Evolutionary conservation across 2,329 filamentous ascomycete genomes (phyloP).

Genomic region (Beauveria rudraprayagi): DNA sequence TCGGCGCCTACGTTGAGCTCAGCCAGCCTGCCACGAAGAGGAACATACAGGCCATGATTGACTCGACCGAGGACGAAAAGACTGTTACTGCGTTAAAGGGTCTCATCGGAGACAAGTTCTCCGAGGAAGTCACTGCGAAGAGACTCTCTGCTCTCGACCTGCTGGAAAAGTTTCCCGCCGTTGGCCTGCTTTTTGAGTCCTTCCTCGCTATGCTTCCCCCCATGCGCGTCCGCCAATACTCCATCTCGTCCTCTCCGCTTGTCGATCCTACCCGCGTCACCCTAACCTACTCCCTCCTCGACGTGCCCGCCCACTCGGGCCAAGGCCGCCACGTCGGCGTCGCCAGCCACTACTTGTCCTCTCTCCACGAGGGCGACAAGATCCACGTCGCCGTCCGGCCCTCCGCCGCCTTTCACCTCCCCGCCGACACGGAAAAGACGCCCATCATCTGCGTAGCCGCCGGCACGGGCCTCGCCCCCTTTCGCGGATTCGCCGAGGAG

Average conservation of each 20-base stretch:
- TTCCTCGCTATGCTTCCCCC: constrained; percentile 68
- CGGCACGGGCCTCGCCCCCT: constrained; percentile 52
- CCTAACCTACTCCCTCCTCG: constrained; percentile 61
- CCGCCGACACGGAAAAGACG: constrained; percentile 33
- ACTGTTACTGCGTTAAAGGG: constrained; percentile 35
- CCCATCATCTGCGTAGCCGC: constrained; percentile 45
- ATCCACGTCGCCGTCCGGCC: constrained; percentile 42
- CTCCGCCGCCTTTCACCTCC: constrained; percentile 40
- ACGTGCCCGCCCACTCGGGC: constrained; percentile 43
- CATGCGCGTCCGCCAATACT: constrained; percentile 72
- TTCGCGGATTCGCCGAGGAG: constrained; percentile 56
- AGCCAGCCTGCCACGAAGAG: constrained; percentile 64
- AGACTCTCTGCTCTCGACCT: constrained; percentile 60
- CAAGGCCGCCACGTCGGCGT: constrained; percentile 49
- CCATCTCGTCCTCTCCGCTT: constrained; percentile 67
- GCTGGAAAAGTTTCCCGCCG: constrained; percentile 52
- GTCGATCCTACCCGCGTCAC: constrained; percentile 48
- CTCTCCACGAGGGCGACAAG: constrained; percentile 34
- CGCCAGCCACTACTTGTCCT: constrained; percentile 51
- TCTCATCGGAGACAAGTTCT: constrained; percentile 40
- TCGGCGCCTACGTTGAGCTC: constrained; percentile 66
- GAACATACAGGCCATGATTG: constrained; percentile 35
- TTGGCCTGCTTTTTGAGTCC: constrained; percentile 54
- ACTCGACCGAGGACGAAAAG: constrained; percentile 39
- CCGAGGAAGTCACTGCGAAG: constrained; percentile 43